Base-by-base conservation (phyloP, 2,329 filamentous ascomycete genomes). In the Trichophyton schoenleinii region DNA sequence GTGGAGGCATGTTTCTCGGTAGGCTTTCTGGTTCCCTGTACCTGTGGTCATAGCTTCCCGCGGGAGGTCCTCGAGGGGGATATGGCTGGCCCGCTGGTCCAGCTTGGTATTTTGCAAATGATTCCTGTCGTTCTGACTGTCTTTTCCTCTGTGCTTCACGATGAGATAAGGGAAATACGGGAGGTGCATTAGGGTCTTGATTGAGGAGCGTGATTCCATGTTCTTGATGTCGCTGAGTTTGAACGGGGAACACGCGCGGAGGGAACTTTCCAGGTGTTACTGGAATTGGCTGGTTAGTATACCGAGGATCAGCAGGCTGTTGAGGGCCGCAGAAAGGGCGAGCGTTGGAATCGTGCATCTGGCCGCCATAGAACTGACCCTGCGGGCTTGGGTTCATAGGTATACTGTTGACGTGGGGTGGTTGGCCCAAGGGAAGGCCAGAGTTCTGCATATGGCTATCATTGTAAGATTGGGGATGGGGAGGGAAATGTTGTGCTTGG, bases 191-290 rank as follows among this genome's bases (percentile, higher is more conserved):
- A n/a, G 62, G 62, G 34, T 63, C 63, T 53, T 49, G 57, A 34
- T 64, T 62, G 57, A 64, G 62, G 25, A 63, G 46, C 4, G 61
- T 66, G 48, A 66, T 64, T 0, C 46, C 62, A 59, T 60, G 61
- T 15, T 62, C 62, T 36, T 44, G 58, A 15, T 20, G 53, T 20
- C 61, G 60, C n/a, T 49, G 55, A 41, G 6, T 58, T n/a, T 49
- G 52, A 22, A 15, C 44, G 44, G 60, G 49, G 22, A 60, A 60
- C 25, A 52, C 44, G 36, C 60, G 36, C 1, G 46, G 48, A 20
- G 59, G 62, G 49, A 61, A 62, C 46, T 62, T 60, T 42, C 58
- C 58, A 25, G 60, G 58, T 15, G 18, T 34, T 11, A 18, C 28
- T 31, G 57, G 28, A 20, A 28, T 36, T 11, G 57, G n/a, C 42